These are phyloP conservation scores for Lepidium didymum DNA, from an alignment of 345 rosid genomes.

Conservation along the genomic window DNA sequence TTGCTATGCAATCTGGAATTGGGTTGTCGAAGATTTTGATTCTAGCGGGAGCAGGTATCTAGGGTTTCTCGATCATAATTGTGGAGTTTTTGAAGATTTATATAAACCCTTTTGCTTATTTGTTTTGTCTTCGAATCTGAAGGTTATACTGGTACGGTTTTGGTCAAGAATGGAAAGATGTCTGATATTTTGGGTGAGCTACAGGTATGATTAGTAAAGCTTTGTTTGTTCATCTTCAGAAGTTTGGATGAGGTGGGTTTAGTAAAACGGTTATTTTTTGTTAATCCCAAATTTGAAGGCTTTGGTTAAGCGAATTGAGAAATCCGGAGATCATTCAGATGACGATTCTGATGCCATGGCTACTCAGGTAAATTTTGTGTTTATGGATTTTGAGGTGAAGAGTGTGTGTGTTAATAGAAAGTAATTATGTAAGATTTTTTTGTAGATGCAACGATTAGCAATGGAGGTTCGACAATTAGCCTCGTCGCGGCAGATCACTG, in stretches of 20 bases:
- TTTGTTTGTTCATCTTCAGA: background rate
- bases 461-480: conserved; percentile 61
- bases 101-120: background rate
- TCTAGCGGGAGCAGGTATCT: conserved; percentile 78
- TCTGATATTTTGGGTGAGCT: conserved; percentile 70
- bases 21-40: conserved; percentile 62
- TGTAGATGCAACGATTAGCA: conserved; percentile 59
- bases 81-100: background rate
- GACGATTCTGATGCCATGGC: conserved; percentile 42
- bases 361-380: conserved; percentile 2
- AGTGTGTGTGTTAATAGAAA: background rate
- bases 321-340: conserved; percentile 45
- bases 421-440: background rate
- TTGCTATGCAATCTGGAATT: conserved; percentile 81
- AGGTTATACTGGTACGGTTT: conserved; percentile 80
- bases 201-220: conserved; percentile 43
- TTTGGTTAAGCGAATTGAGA: conserved; percentile 52
- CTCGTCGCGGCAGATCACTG: conserved; percentile 65
- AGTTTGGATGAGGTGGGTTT: background rate
- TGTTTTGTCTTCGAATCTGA: background rate
- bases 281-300: conserved; percentile 28
- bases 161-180: conserved; percentile 75
- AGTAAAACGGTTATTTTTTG: background rate
- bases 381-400: background rate
- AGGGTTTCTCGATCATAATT: conserved; percentile 12